These are phyloP conservation scores for Botrytis squamosa DNA, from an alignment of 2,329 filamentous ascomycete genomes.

Conservation along the genomic window DNA sequence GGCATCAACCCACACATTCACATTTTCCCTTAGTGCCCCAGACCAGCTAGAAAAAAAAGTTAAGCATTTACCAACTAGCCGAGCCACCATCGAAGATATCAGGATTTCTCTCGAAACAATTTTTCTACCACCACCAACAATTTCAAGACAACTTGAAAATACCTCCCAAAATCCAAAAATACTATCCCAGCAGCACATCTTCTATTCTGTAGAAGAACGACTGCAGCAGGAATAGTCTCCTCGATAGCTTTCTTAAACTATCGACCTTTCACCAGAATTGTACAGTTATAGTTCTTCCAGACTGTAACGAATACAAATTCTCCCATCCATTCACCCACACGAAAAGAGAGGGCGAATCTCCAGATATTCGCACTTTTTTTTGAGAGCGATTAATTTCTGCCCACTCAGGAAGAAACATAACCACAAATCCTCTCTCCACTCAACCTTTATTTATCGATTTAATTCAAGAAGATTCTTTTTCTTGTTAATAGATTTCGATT, in stretches of 20 bases:
- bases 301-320: slow-evolving; percentile 12
- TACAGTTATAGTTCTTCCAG: slow-evolving; percentile 18
- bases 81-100: slow-evolving; percentile 19
- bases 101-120: neutral
- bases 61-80: slow-evolving; percentile 1
- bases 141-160: slow-evolving; percentile 20
- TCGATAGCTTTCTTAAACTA: slow-evolving; percentile 21
- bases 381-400: slow-evolving; percentile 40
- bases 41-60: neutral
- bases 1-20: neutral
- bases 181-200: slow-evolving; percentile 28
- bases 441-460: slow-evolving; percentile 20
- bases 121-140: slow-evolving; percentile 20
- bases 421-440: slow-evolving; percentile 21
- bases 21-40: neutral
- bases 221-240: slow-evolving; percentile 34
- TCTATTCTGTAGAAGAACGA: slow-evolving; percentile 38
- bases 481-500: slow-evolving; percentile 14
- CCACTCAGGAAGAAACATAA: slow-evolving; percentile 28
- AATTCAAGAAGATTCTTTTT: slow-evolving; percentile 17
- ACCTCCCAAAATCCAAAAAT: neutral
- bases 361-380: slow-evolving; percentile 27
- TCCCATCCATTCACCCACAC: slow-evolving; percentile 27
- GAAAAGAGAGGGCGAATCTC: slow-evolving; percentile 27
- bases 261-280: slow-evolving; percentile 15